Conservation (phyloP, 164 flowering plant species). For the Cinnamomum micranthum region DNA sequence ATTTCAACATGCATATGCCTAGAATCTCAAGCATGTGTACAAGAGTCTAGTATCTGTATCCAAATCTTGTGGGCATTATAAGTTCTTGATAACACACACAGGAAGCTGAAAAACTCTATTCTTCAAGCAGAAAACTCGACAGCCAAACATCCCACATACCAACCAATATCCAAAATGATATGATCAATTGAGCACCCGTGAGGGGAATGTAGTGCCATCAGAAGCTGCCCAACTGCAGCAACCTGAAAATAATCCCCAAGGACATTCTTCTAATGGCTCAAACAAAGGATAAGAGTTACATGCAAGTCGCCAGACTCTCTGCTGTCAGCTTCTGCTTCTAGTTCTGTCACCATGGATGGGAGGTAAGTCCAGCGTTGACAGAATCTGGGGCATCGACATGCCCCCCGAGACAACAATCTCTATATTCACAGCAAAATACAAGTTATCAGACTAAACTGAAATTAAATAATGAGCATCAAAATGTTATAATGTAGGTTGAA, state of each 20-base stretch:
- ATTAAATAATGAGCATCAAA: background rate
- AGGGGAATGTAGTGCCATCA: background rate
- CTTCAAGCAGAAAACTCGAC: background rate
- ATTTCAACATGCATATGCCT: background rate
- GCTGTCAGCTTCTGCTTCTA: conserved; percentile 36
- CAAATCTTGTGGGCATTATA: background rate
- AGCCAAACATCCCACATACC: background rate
- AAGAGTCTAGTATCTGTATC: background rate
- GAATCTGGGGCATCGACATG: conserved; percentile 78
- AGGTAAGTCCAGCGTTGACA: conserved; percentile 47
- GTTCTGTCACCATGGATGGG: conserved; percentile 38
- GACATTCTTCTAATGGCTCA: background rate
- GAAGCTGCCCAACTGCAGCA: conserved; percentile 2
- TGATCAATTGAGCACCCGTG: no score
- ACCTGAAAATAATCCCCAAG: background rate
- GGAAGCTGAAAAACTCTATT: background rate
- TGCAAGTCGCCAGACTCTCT: conserved; percentile 14
- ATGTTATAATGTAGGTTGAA: background rate
- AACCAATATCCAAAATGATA: no score
- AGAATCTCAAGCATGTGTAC: background rate
- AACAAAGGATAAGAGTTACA: background rate
- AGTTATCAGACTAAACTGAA: background rate
- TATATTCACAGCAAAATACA: conserved; percentile 23
- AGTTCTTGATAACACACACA: background rate
- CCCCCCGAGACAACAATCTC: conserved; percentile 82